phyloP scores from a whole-genome alignment of 768 basidiomycete species.

The Mycena epipterygia region DNA sequence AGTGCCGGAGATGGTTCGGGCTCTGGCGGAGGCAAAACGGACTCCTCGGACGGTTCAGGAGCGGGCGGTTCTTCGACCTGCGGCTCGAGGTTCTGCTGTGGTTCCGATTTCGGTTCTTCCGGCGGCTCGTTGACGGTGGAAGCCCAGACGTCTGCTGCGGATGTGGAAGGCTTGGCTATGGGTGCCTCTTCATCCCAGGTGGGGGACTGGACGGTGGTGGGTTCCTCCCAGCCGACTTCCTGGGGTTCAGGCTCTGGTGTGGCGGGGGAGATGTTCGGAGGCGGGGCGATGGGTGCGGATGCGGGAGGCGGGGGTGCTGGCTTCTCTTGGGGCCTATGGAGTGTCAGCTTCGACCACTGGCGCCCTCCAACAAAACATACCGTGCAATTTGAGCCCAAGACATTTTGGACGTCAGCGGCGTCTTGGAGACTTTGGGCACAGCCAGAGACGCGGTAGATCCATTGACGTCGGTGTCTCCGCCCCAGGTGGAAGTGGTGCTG shows the following conservation, averaged over 20 bases:
- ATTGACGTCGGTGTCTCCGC: slow-evolving; percentile 53
- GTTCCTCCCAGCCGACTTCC: slow-evolving; percentile 75
- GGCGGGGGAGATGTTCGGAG: slow-evolving; percentile 45
- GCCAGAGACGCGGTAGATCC: slow-evolving; percentile 49
- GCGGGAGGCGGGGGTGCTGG: slow-evolving; percentile 58
- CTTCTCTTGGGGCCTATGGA: slow-evolving; percentile 75
- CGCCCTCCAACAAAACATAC: slow-evolving; percentile 53
- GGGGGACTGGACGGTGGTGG: slow-evolving; percentile 76
- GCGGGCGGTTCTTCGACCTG: slow-evolving; percentile 48
- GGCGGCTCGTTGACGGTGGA: slow-evolving; percentile 41
- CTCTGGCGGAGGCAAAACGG: slow-evolving; percentile 49
- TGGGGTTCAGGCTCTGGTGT: slow-evolving; percentile 52
- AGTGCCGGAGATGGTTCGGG: slow-evolving; percentile 51
- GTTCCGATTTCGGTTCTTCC: slow-evolving; percentile 33
- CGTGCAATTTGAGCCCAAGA: slow-evolving; percentile 91
- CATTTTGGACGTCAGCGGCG: slow-evolving; percentile 80
- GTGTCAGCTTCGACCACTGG: slow-evolving; percentile 21
- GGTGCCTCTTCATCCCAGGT: slow-evolving; percentile 81
- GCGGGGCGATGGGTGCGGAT: slow-evolving; percentile 42
- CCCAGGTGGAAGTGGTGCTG: slow-evolving; percentile 49
- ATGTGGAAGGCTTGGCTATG: slow-evolving; percentile 43
- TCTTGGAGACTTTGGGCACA: slow-evolving; percentile 54
- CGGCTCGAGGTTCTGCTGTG: slow-evolving; percentile 44
- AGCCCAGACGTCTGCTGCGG: slow-evolving; percentile 38
- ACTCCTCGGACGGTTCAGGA: slow-evolving; percentile 47